A percentile compares a stretch with the other conserved stretches of the same genome.
These are phyloP conservation scores for Lactarius tabidus DNA, from an alignment of 768 basidiomycete genomes.

Conservation along the genomic window DNA sequence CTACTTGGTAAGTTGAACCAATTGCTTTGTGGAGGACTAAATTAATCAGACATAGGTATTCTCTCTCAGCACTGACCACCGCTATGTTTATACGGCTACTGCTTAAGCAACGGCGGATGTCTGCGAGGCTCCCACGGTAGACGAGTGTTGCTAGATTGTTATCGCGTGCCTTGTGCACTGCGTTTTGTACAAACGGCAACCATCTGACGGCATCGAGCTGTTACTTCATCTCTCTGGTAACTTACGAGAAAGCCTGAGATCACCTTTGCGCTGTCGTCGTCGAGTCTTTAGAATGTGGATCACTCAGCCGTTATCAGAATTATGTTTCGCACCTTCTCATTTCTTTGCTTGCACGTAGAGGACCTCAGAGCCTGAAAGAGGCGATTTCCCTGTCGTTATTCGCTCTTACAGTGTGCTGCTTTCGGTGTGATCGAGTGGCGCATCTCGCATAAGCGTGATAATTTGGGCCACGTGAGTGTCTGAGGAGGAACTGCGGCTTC, in stretches of 20 bases:
- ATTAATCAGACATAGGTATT: conserved; percentile 57
- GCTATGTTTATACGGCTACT: conserved; percentile 75
- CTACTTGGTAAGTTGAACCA: conserved; percentile 69
- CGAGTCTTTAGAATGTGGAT: not conserved
- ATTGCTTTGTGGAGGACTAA: not conserved
- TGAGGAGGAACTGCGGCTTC: not conserved
- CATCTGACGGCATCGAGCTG: not conserved
- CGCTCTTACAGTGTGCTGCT: no score
- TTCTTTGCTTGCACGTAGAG: not conserved
- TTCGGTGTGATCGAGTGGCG: no score
- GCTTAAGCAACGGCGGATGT: conserved; percentile 49
- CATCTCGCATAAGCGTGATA: not conserved
- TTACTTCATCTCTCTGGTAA: not conserved
- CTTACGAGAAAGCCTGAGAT: no score
- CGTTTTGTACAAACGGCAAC: no score
- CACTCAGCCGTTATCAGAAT: not conserved
- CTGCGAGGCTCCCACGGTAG: conserved; percentile 54
- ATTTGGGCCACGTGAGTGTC: not conserved
- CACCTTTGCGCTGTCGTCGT: not conserved
- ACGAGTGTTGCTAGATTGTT: not conserved
- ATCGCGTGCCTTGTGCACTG: not conserved
- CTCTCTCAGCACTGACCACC: conserved; percentile 78
- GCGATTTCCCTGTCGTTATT: no score
- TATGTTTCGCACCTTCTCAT: not conserved
- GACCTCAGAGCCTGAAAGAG: not conserved